Evolutionary conservation across 2,329 filamentous ascomycete genomes (phyloP), one percentile per base, ranked within the genome.

Genomic region (Xylaria sp.): DNA sequence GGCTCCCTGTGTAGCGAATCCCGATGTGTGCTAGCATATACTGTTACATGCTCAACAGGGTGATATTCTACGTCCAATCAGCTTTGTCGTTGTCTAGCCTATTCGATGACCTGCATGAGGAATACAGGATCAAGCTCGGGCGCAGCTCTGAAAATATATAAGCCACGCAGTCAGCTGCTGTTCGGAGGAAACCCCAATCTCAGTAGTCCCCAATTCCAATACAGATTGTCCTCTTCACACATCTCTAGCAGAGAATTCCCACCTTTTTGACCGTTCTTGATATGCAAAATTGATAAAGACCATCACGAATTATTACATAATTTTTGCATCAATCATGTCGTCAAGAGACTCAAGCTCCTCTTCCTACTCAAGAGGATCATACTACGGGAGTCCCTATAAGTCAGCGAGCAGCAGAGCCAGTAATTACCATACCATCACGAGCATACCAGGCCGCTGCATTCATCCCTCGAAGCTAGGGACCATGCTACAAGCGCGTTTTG

Each of bases 371-470:
- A 55, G 18, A 20, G 34, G 5, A 10, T 55, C 52, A n/a, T 55
- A 55, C 18, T 44, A 55, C 39, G 6, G 18, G 10, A 44, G 23
- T 13, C 20, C n/a, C 46, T 31, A 18, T 7, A 15, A 7, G 28
- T 37, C 39, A 13, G 54, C 23, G 23, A 48, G 41, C 18, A 34
- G 20, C 13, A 23, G 15, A n/a, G 18, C 44, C 2, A 34, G 7
- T 7, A 25, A 25, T 23, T 25, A 39, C 9, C 55, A 8, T 13
- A 20, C 37, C 23, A 52, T 64, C 5, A 69, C 68, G 3, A 62
- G 25, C 55, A 46, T 70, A 28, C 68, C 64, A 2, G 68, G 68
- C 2, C 65, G 65, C 15, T 65, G 41, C 57, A 70, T 70, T 39
- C 56, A 65, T 23, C 68, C 68, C 23, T 60, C 28, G 1, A 70